phyloP scores from a whole-genome alignment of 2,329 filamentous ascomycete genomes.

The Ascochyta clinopodiicola region DNA sequence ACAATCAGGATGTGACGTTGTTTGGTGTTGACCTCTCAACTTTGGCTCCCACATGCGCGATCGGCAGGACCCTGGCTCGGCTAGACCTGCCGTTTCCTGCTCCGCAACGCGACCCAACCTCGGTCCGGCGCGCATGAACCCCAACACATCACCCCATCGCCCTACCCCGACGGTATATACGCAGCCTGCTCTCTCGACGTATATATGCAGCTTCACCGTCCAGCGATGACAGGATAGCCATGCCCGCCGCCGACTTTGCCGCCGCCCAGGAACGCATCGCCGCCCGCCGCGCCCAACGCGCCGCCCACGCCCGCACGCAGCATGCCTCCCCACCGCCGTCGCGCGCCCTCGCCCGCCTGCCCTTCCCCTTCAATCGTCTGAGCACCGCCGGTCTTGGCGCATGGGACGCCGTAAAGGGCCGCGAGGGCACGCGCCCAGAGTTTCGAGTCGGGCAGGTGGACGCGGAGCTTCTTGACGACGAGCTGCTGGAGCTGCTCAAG shows the following conservation, averaged over 20 bases:
- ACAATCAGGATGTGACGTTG: neutral
- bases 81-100: slow-evolving; percentile 5
- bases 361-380: slow-evolving; percentile 66
- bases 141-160: slow-evolving; percentile 32
- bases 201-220: too few relatives aligned
- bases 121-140: slow-evolving; percentile 29
- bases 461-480: slow-evolving; percentile 92
- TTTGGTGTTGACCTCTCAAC: neutral
- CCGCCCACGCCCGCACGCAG: slow-evolving; percentile 65
- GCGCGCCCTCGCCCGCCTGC: slow-evolving; percentile 52
- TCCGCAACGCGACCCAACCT: slow-evolving; percentile 26
- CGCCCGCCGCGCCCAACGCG: slow-evolving; percentile 78
- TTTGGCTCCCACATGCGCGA: slow-evolving; percentile 1
- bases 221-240: slow-evolving; percentile 12
- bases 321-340: slow-evolving; percentile 50
- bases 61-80: slow-evolving; percentile 14
- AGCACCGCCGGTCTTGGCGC: slow-evolving; percentile 57
- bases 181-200: neutral
- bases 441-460: slow-evolving; percentile 97
- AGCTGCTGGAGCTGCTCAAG: slow-evolving; percentile 84
- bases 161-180: neutral
- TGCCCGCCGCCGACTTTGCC: slow-evolving; percentile 72
- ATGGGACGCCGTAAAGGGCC: slow-evolving; percentile 75
- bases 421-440: slow-evolving; percentile 80
- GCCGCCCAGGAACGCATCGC: slow-evolving; percentile 87